Percentiles rank a stretch among this genome's conserved stretches.
These are phyloP conservation scores for Chrysoporthe cubensis DNA, from an alignment of 2,329 filamentous ascomycete species.

Conservation along the genomic window DNA sequence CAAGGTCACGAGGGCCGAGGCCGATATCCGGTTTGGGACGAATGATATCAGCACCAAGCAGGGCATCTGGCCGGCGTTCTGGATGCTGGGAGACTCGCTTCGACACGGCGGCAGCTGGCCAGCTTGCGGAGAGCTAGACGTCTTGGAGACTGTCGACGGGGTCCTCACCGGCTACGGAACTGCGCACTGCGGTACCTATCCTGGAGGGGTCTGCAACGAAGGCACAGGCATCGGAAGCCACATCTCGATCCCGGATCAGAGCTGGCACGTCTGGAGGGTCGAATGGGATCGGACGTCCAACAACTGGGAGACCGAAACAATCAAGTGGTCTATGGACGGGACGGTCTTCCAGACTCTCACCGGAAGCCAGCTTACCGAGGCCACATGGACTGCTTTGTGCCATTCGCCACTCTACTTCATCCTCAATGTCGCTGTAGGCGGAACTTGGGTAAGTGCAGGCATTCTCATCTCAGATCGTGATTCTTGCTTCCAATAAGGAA, in stretches of 20 bases:
- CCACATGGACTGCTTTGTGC: conserved; percentile 46
- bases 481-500: background rate
- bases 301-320: conserved; percentile 50
- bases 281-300: conserved; percentile 49
- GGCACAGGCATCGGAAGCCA: conserved; percentile 44
- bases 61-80: conserved; percentile 59
- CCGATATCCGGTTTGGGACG: conserved; percentile 49
- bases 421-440: conserved; percentile 38
- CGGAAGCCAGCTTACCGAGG: conserved; percentile 46
- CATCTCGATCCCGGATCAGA: conserved; percentile 47
- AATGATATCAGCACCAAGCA: conserved; percentile 45
- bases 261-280: conserved; percentile 54
- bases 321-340: conserved; percentile 55
- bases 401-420: conserved; percentile 36
- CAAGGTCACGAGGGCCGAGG: conserved; percentile 48
- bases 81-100: conserved; percentile 53
- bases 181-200: conserved; percentile 47
- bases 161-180: conserved; percentile 50
- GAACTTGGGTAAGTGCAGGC: conserved; percentile 37
- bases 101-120: conserved; percentile 53
- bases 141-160: conserved; percentile 55
- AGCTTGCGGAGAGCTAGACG: conserved; percentile 53
- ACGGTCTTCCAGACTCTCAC: conserved; percentile 47
- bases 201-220: conserved; percentile 50
- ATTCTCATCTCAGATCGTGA: background rate